These are phyloP conservation scores for Monosporascus sp. DNA, from an alignment of 2,329 filamentous ascomycete genomes.

Conservation along the genomic window DNA sequence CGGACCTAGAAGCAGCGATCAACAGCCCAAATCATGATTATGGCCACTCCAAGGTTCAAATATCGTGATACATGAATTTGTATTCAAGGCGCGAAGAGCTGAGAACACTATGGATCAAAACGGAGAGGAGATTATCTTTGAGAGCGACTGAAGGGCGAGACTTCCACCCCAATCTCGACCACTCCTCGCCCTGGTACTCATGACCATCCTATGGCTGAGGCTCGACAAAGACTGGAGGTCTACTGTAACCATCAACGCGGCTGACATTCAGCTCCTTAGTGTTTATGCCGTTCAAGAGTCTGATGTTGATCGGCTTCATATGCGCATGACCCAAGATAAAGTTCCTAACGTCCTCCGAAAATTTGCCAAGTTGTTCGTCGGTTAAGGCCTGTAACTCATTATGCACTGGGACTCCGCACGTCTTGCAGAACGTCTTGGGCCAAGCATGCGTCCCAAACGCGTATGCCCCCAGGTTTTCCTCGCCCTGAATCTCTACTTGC, in stretches of 20 bases:
- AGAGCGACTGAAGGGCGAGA: too few relatives aligned
- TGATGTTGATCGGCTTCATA: conserved; percentile 31
- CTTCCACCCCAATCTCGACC: neutral
- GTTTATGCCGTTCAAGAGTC: conserved; percentile 34
- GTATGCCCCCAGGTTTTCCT: conserved; percentile 35
- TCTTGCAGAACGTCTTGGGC: conserved; percentile 43
- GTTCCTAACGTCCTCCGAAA: conserved; percentile 22
- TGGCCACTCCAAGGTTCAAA: neutral
- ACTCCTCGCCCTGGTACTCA: conserved; percentile 2
- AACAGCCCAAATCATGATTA: neutral
- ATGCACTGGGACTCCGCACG: conserved; percentile 40
- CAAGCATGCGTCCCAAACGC: conserved; percentile 26
- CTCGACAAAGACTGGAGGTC: conserved; percentile 30
- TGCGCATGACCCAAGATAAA: conserved; percentile 8
- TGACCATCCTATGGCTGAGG: conserved; percentile 4
- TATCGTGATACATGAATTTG: too few relatives aligned
- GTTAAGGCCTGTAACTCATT: conserved; percentile 25
- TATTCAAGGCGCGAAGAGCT: too few relatives aligned
- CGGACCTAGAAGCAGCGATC: neutral
- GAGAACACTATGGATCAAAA: too few relatives aligned
- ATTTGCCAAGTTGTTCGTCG: conserved; percentile 30
- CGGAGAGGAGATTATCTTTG: too few relatives aligned
- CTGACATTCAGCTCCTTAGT: conserved; percentile 20
- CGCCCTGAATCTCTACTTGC: conserved; percentile 36
- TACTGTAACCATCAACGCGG: conserved; percentile 17